phyloP scores from a whole-genome alignment of 2,329 filamentous ascomycete genomes.

The Aspergillus flavus region DNA sequence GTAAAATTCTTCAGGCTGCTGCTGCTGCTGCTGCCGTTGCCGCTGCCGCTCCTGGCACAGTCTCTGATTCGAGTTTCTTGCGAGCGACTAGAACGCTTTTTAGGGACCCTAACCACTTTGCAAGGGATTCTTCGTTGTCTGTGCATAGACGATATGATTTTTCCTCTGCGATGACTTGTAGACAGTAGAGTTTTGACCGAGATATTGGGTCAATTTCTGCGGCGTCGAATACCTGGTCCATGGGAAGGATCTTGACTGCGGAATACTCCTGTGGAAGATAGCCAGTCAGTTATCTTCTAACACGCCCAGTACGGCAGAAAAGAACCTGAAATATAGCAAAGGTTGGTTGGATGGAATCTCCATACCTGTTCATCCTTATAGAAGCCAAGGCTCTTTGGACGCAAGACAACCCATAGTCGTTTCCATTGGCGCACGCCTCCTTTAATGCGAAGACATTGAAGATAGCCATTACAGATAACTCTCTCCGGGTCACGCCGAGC shows the following conservation, averaged over 20 bases:
- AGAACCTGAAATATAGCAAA: neutral
- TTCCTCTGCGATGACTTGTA: slow-evolving; percentile 93
- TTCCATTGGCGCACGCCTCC: slow-evolving; percentile 88
- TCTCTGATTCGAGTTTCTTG: slow-evolving; percentile 35
- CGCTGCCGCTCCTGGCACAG: slow-evolving; percentile 17
- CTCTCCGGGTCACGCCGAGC: slow-evolving; percentile 73
- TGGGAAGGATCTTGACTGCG: slow-evolving; percentile 76
- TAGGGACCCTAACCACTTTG: slow-evolving; percentile 84
- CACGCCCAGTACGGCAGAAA: neutral
- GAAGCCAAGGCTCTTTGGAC: slow-evolving; percentile 79
- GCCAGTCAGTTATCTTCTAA: neutral
- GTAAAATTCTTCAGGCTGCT: neutral
- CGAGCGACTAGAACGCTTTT: slow-evolving; percentile 65
- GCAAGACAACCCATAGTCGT: slow-evolving; percentile 87
- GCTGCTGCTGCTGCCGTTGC: neutral
- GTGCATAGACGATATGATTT: slow-evolving; percentile 79
- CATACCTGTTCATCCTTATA: slow-evolving; percentile 78
- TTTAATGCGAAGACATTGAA: slow-evolving; percentile 81
- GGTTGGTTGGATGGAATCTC: neutral
- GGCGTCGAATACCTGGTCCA: slow-evolving; percentile 79
- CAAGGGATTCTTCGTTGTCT: slow-evolving; percentile 76
- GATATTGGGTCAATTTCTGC: slow-evolving; percentile 90
- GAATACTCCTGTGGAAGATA: slow-evolving; percentile 70
- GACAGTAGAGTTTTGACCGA: slow-evolving; percentile 79
- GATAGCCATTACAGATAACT: slow-evolving; percentile 90